Base-by-base conservation (phyloP, 129 eudicot species). In the Erigeron canadensis region DNA sequence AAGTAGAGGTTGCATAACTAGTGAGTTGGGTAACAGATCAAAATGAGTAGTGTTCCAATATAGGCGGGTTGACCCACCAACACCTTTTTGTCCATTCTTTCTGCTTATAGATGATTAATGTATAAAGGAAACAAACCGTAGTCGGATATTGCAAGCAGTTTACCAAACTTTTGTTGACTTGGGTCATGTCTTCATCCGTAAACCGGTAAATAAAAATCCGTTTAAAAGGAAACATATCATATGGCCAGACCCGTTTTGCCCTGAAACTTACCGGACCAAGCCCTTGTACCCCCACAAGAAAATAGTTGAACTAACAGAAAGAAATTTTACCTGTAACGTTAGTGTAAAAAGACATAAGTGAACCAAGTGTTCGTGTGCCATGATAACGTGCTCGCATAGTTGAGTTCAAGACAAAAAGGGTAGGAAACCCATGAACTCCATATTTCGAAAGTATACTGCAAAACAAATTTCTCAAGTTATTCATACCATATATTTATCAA, bases 351-450 rank as follows among this genome's bases (percentile, higher is more conserved):
- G 88, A 57, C 55, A 75, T 65, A 37, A 91, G 87, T 22, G 96
- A 88, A 72, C 70, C 83, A 58, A 86, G 75, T 56, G 84, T 82
- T 28, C 98, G 86, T 21, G 98, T 72, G 41, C 98, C 98, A 71
- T 82, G 91, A 76, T 88, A 91, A 34, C 90, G 87, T 50, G 73
- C 85, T 59, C 96, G 98, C 87, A 86, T 84, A 59, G 96, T 91
- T 34, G 98, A 91, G 68, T 91, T 91, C 71, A 86, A 77, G 5
- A 88, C 87, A 73, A 91, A 81, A 39, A 91, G 85, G 46, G 94
- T 86, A 43, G 98, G 98, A 73, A 91, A 91, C 23, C 96, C 98
- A 48, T 89, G 92, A 78, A 91, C 96, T 63, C 96, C 96, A 57
- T 91, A 88, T 73, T 88, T 91, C 1, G 98, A 91, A 9, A 91